A percentile compares a stretch with the other conserved stretches of the same genome.
Conservation (phyloP, 1,139 yeast genomes). For the Taphrina wiesneri region DNA sequence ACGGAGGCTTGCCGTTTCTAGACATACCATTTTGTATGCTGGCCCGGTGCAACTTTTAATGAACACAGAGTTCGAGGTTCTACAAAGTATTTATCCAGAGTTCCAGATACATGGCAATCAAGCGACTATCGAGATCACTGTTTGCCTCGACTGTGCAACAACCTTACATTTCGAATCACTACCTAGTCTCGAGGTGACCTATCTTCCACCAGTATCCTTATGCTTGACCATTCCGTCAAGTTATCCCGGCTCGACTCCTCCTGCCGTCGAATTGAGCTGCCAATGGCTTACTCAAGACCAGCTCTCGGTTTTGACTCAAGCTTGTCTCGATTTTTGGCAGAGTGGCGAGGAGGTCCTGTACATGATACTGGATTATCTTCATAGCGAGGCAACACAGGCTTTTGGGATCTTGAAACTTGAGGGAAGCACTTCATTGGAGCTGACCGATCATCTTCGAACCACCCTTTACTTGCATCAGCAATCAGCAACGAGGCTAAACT, state of each 20-base stretch:
- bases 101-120: slow-evolving; percentile 8
- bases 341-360: slow-evolving; percentile 17
- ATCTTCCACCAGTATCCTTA: slow-evolving; percentile 22
- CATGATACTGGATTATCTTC: slow-evolving; percentile 17
- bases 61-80: slow-evolving; percentile 44
- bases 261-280: slow-evolving; percentile 9
- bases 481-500: slow-evolving; percentile 2
- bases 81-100: slow-evolving; percentile 34
- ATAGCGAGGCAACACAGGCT: neutral
- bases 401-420: slow-evolving; percentile 8
- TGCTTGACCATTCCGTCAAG: slow-evolving; percentile 6
- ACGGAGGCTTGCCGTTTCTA: neutral
- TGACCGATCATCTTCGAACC: neutral
- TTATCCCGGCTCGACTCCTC: slow-evolving; percentile 26
- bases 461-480: neutral
- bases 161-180: neutral
- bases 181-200: slow-evolving; percentile 3
- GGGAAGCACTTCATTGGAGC: neutral
- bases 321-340: slow-evolving; percentile 22
- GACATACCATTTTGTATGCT: neutral
- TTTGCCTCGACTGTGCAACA: neutral
- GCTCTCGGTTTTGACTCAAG: slow-evolving; percentile 5
- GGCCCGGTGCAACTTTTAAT: too few species aligned
- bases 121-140: neutral
- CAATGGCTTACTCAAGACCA: slow-evolving; percentile 20